These are phyloP conservation scores for Chaetomium sp. DNA, from an alignment of 2,329 filamentous ascomycete genomes.

Conservation along the genomic window DNA sequence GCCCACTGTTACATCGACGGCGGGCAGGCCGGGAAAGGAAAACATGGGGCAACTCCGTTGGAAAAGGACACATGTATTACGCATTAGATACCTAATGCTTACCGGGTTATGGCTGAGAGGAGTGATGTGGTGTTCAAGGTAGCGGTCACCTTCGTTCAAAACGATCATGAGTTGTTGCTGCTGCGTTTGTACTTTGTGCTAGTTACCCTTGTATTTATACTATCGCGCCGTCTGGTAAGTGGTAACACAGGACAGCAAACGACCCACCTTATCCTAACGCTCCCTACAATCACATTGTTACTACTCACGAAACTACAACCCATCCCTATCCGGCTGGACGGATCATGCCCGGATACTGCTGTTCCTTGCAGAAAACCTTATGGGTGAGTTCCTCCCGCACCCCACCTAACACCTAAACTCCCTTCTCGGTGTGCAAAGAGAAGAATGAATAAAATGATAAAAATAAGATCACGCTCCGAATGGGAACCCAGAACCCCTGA, in stretches of 20 bases:
- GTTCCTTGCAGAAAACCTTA: not conserved
- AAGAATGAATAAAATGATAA: not conserved
- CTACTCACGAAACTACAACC: slow-evolving; percentile 5
- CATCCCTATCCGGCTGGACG: not conserved
- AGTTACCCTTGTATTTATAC: not conserved
- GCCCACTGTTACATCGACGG: slow-evolving; percentile 7
- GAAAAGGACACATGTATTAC: not conserved
- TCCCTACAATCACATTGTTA: not conserved
- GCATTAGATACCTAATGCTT: not conserved
- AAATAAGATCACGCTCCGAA: slow-evolving; percentile 38
- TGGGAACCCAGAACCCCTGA: slow-evolving; percentile 46
- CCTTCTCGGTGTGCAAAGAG: slow-evolving; percentile 12
- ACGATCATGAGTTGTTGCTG: not conserved
- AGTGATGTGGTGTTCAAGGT: not conserved
- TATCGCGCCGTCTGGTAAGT: not conserved
- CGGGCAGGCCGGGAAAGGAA: not conserved
- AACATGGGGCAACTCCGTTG: not conserved
- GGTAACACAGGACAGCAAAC: not conserved
- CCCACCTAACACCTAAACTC: slow-evolving; percentile 26
- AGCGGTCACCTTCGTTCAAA: not conserved
- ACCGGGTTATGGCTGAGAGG: not conserved
- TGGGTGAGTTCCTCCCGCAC: not conserved
- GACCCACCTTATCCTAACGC: not conserved
- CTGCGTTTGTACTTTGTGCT: not conserved
- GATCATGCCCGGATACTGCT: not conserved